Conservation (phyloP, 441 rosid genomes). For the Metrosideros polymorpha region DNA sequence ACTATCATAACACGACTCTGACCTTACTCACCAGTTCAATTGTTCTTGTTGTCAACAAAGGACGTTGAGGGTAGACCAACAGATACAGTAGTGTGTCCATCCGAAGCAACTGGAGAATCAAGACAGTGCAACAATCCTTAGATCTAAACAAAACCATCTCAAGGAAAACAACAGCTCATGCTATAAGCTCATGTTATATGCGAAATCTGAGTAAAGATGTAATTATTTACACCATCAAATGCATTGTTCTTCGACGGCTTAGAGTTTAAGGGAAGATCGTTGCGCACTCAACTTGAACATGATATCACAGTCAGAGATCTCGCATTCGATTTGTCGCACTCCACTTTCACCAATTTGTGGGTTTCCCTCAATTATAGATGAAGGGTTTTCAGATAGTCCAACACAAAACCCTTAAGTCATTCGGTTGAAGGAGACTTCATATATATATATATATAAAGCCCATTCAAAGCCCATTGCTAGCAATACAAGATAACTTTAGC, state of each 20-base stretch:
- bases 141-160: neutral
- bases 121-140: neutral
- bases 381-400: neutral
- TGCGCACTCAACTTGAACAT: neutral
- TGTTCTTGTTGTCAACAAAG: slow-evolving; percentile 85
- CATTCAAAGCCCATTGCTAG: neutral
- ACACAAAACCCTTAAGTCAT: neutral
- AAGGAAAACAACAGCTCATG: neutral
- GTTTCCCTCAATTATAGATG: neutral
- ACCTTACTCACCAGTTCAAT: slow-evolving; percentile 69
- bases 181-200: neutral
- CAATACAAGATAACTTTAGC: neutral
- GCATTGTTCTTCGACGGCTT: neutral
- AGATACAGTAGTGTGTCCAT: slow-evolving; percentile 89
- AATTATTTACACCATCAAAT: neutral
- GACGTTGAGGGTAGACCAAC: slow-evolving; percentile 94
- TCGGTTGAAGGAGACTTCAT: neutral
- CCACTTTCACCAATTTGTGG: neutral
- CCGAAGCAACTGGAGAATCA: slow-evolving; percentile 45
- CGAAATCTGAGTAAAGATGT: neutral
- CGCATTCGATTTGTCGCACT: neutral
- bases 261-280: neutral
- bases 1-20: neutral
- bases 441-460: too few species aligned
- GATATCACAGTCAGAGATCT: neutral